Evolutionary conservation across 2,329 filamentous ascomycete species (phyloP).

Genomic region (Curvularia verruculosa): DNA sequence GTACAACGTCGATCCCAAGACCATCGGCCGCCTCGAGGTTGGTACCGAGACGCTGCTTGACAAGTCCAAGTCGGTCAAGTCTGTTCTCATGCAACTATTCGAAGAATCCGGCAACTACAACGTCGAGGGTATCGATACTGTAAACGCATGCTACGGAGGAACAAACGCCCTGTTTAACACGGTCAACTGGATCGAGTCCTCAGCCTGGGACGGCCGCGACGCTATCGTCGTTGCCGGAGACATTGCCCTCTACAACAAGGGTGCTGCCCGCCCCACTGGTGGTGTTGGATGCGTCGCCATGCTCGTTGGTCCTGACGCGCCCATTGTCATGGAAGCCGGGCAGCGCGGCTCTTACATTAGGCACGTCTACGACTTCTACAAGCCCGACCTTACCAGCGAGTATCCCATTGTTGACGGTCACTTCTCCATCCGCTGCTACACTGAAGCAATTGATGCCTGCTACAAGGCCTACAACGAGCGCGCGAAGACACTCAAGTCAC

Average conservation of each 20-base stretch:
- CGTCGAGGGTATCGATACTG: constrained; percentile 60
- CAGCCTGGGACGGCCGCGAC: constrained; percentile 60
- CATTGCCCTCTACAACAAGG: constrained; percentile 62
- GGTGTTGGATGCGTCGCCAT: constrained; percentile 61
- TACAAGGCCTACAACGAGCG: constrained; percentile 61
- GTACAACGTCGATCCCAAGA: constrained; percentile 59
- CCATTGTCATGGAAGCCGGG: constrained; percentile 57
- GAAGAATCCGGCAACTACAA: constrained; percentile 59
- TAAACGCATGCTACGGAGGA: constrained; percentile 62
- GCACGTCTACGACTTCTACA: constrained; percentile 63
- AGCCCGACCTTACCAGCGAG: constrained; percentile 60
- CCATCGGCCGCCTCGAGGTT: constrained; percentile 60
- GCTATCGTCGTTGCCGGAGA: constrained; percentile 60
- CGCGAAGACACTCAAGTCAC: constrained; percentile 54
- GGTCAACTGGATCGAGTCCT: constrained; percentile 61
- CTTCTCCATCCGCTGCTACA: constrained; percentile 61
- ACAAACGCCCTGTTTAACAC: constrained; percentile 62
- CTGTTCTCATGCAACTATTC: constrained; percentile 61
- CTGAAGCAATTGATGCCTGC: constrained; percentile 59
- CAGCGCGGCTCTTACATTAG: constrained; percentile 58
- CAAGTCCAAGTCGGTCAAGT: constrained; percentile 63
- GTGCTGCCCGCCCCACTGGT: constrained; percentile 59
- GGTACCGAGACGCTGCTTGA: constrained; percentile 62
- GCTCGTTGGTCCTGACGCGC: constrained; percentile 59
- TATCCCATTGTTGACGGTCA: constrained; percentile 61